phyloP scores from a whole-genome alignment of 495 filamentous ascomycete species.

The Penicillium ochrochloron region DNA sequence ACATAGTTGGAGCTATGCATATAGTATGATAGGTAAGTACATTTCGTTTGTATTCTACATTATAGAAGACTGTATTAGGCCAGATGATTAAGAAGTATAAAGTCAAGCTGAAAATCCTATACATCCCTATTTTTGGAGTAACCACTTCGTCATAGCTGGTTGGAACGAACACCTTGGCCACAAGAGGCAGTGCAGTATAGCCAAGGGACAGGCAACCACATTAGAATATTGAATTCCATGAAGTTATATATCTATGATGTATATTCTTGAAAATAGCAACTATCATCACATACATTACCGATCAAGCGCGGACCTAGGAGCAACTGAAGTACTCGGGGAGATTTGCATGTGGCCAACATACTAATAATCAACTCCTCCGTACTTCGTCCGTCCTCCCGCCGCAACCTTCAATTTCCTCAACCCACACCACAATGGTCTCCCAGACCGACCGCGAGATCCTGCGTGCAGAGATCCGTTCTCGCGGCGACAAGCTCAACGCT shows the following conservation, averaged over 20 bases:
- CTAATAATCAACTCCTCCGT: no score
- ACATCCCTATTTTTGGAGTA: no score
- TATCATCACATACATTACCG: not conserved
- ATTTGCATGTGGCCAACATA: slow-evolving; percentile 11
- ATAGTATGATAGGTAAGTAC: not conserved
- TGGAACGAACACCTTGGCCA: slow-evolving; percentile 17
- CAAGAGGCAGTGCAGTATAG: slow-evolving; percentile 11
- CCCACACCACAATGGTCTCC: slow-evolving; percentile 54
- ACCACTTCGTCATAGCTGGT: not conserved
- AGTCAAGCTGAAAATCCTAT: no score
- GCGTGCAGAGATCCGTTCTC: slow-evolving; percentile 62
- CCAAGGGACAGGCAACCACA: slow-evolving; percentile 9
- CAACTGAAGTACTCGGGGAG: not conserved
- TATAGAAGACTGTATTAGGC: no score
- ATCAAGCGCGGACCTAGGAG: slow-evolving; percentile 9
- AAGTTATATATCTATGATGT: not conserved
- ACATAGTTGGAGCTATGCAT: not conserved
- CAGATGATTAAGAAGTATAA: no score
- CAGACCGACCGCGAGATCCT: slow-evolving; percentile 61
- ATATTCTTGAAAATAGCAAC: not conserved
- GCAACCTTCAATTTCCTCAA: not conserved
- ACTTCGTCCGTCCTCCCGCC: not conserved
- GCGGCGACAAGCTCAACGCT: slow-evolving; percentile 62
- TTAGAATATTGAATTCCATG: not conserved
- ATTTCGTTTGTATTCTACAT: not conserved